These are phyloP conservation scores for Hysterium pulicare DNA, from an alignment of 2,329 filamentous ascomycete species.

Conservation along the genomic window DNA sequence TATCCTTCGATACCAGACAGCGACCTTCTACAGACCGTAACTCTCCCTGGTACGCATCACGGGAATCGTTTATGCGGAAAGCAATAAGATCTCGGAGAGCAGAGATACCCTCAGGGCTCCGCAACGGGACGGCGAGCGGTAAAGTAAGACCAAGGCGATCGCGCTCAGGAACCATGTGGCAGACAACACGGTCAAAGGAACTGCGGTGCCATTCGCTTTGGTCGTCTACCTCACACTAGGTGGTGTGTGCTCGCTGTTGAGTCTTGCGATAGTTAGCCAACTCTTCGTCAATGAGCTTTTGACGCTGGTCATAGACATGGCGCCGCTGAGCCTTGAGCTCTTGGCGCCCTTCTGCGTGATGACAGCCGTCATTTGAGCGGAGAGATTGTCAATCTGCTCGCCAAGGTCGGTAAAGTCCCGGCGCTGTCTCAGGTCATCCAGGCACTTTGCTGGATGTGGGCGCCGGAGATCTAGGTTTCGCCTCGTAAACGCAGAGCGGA, in stretches of 20 bases:
- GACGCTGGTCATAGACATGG: slow-evolving; percentile 3
- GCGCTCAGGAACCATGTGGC: slow-evolving; percentile 2
- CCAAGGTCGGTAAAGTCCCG: slow-evolving; percentile 4
- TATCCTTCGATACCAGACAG: slow-evolving; percentile 1
- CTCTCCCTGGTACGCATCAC: slow-evolving; percentile 1
- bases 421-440: slow-evolving; percentile 3
- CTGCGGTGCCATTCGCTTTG: slow-evolving; percentile 1
- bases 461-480: slow-evolving; percentile 3
- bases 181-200: slow-evolving; percentile 1
- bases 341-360: slow-evolving; percentile 3
- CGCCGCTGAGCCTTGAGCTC: slow-evolving; percentile 3
- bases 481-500: slow-evolving; percentile 3
- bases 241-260: slow-evolving; percentile 1
- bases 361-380: slow-evolving; percentile 2
- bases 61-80: slow-evolving; percentile 1
- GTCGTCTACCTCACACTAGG: slow-evolving; percentile 2
- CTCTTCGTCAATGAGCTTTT: slow-evolving; percentile 4
- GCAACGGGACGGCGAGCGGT: neutral
- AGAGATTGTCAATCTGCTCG: slow-evolving; percentile 4
- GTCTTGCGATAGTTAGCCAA: slow-evolving; percentile 4
- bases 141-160: slow-evolving; percentile 1
- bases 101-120: slow-evolving; percentile 1
- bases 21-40: slow-evolving; percentile 1
- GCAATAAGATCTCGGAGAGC: slow-evolving; percentile 1
- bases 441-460: slow-evolving; percentile 3